phyloP scores from a whole-genome alignment of 306 rosid genomes.

The Purshia tridentata region DNA sequence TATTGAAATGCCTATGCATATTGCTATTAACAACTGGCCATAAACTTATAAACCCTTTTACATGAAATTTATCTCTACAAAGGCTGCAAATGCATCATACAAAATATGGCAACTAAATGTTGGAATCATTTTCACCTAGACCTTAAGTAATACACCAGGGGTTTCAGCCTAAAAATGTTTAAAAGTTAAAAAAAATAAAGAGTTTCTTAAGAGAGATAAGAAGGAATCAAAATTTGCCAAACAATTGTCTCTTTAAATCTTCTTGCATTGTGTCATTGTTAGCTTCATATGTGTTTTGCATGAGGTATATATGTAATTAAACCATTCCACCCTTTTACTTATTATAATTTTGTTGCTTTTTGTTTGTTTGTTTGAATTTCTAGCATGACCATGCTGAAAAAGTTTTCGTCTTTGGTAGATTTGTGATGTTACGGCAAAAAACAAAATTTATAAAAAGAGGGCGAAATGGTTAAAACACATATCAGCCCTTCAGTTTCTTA shows the following conservation, averaged over 20 bases:
- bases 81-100: background rate
- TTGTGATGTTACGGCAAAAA: too few species aligned
- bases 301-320: too few species aligned
- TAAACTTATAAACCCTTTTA: background rate
- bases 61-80: background rate
- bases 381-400: background rate
- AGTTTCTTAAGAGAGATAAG: background rate
- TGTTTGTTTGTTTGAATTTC: too few species aligned
- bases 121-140: background rate
- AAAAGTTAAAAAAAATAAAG: background rate
- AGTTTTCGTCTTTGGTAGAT: slow-evolving; percentile 18
- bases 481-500: too few species aligned
- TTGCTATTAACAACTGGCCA: background rate
- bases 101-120: background rate
- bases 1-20: background rate
- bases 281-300: too few species aligned
- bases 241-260: slow-evolving; percentile 91
- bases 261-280: slow-evolving; percentile 92
- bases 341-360: too few species aligned
- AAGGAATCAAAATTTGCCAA: slow-evolving; percentile 51
- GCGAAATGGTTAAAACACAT: too few species aligned
- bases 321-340: too few species aligned
- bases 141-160: background rate
- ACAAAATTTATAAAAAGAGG: too few species aligned
- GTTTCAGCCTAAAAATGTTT: background rate